Evolutionary conservation across 139 green algal genomes (phyloP).

Genomic region (Pleodorina starrii): DNA sequence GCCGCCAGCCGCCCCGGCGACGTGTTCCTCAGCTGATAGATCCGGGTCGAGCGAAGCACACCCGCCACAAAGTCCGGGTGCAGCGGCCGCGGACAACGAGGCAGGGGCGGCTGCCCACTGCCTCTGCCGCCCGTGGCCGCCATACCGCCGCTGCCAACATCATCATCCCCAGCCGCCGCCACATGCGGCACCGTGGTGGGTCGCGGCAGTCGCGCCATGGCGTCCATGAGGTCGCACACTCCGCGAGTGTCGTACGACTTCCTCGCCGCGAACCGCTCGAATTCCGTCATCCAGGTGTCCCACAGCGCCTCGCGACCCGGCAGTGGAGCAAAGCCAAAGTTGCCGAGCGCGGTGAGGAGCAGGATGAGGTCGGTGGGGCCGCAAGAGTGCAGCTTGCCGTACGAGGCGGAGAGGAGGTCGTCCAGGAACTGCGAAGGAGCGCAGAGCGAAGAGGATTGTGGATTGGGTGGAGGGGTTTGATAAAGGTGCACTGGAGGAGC

Average conservation of each 20-base stretch:
- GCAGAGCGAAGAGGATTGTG: too few relatives aligned
- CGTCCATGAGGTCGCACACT: slow-evolving; percentile 45
- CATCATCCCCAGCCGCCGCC: background rate
- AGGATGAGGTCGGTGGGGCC: slow-evolving; percentile 38
- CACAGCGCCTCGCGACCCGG: background rate
- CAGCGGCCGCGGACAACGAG: background rate
- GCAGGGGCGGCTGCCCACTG: too few relatives aligned
- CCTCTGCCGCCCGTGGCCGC: too few relatives aligned
- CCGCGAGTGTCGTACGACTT: slow-evolving; percentile 41
- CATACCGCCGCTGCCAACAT: too few relatives aligned
- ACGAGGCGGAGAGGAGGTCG: slow-evolving; percentile 39
- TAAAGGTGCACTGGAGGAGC: too few relatives aligned
- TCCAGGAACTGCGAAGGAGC: slow-evolving; percentile 40
- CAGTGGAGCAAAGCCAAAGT: slow-evolving; percentile 39
- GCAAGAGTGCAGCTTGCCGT: slow-evolving; percentile 51
- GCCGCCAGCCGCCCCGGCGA: slow-evolving; percentile 25
- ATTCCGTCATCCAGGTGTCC: slow-evolving; percentile 45
- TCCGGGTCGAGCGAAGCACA: slow-evolving; percentile 44
- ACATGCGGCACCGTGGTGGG: too few relatives aligned
- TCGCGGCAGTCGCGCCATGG: slow-evolving; percentile 44
- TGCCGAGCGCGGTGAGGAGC: slow-evolving; percentile 41
- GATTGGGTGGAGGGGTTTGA: too few relatives aligned
- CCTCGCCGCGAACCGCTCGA: slow-evolving; percentile 22
- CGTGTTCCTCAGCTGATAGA: slow-evolving; percentile 24
- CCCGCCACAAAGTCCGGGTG: slow-evolving; percentile 36